Conservation (phyloP, 306 rosid genomes). For the Quercus ilex region DNA sequence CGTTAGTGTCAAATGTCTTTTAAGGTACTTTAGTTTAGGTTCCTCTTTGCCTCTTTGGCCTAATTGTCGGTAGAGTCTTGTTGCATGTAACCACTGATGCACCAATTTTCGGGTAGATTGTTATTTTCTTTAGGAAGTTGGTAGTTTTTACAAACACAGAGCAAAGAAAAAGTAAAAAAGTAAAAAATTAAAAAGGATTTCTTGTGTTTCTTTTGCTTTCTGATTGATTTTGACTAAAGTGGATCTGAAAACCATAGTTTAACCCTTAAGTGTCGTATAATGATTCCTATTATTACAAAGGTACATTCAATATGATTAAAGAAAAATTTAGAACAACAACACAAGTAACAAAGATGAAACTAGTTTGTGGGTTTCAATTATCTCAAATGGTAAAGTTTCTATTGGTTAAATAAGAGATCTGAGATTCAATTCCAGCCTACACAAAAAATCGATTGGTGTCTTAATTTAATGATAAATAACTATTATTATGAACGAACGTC, state of each 20-base stretch:
- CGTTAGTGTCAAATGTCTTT: no score
- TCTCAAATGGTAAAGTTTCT: fast-evolving
- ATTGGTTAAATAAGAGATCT: no score
- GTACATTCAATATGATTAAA: not conserved
- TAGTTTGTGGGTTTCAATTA: no score
- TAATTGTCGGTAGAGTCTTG: not conserved
- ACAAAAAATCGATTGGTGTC: fast-evolving
- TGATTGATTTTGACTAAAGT: not conserved
- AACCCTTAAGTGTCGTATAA: not conserved
- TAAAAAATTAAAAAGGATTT: no score
- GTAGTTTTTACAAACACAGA: not conserved
- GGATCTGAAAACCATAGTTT: not conserved
- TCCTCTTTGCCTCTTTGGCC: not conserved
- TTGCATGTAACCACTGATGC: no score
- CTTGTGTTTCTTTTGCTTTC: not conserved
- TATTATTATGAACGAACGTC: fast-evolving
- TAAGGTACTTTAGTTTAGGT: no score
- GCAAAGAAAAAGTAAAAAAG: not conserved
- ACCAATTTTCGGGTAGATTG: not conserved
- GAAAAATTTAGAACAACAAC: not conserved
- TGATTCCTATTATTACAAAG: not conserved
- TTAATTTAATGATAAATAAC: fast-evolving
- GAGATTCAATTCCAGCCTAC: fast-evolving
- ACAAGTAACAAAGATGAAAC: not conserved
- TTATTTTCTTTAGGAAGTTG: not conserved